phyloP scores from a whole-genome alignment of 225 moss, liverwort and hornwort species.

The Physcomitrium patens region DNA sequence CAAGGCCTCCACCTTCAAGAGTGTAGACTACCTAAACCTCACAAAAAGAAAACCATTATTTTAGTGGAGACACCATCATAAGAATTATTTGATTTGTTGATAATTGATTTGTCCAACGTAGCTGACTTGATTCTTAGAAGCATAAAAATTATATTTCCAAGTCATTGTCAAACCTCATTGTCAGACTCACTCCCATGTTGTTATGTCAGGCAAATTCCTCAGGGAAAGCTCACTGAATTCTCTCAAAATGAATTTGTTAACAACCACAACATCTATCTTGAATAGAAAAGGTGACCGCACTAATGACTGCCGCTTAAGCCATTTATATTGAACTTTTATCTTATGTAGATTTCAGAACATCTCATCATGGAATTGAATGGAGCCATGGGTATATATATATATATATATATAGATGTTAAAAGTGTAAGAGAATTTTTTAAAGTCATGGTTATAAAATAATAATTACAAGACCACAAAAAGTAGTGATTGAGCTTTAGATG shows the following conservation, averaged over 20 bases:
- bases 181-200: not conserved
- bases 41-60: not conserved
- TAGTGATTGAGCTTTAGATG: too few relatives aligned
- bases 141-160: not conserved
- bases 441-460: too few relatives aligned
- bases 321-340: not conserved
- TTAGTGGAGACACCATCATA: too few relatives aligned
- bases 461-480: too few relatives aligned
- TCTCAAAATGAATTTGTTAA: not conserved
- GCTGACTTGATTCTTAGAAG: not conserved
- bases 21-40: not conserved
- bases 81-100: too few relatives aligned
- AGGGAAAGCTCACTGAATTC: conserved; percentile 21
- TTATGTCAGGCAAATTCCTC: conserved; percentile 34
- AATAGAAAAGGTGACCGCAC: conserved; percentile 1
- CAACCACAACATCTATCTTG: conserved; percentile 29
- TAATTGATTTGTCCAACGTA: too few relatives aligned
- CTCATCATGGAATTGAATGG: too few relatives aligned
- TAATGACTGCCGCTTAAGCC: not conserved
- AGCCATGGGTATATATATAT: too few relatives aligned
- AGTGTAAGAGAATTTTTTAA: too few relatives aligned
- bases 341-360: too few relatives aligned
- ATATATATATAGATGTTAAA: too few relatives aligned
- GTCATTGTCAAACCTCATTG: not conserved
- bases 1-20: conserved; percentile 8